Conservation (phyloP, 2,329 filamentous ascomycete species). For the Monascus ruber region DNA sequence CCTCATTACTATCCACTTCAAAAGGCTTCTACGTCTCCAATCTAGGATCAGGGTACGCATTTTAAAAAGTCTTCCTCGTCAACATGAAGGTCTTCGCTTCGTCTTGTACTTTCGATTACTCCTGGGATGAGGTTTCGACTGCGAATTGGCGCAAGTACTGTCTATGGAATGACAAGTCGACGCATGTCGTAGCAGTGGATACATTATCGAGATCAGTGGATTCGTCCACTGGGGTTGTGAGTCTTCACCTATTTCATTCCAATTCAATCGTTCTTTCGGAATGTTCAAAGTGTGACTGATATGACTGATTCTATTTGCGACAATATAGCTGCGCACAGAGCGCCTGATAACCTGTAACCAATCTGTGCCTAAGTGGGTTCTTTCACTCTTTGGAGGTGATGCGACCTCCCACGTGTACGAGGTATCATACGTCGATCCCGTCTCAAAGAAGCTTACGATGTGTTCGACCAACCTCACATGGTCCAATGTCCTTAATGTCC, state of each 20-base stretch:
- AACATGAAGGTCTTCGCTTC: constrained; percentile 94
- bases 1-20: too few relatives aligned
- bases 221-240: constrained; percentile 53
- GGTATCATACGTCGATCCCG: constrained; percentile 84
- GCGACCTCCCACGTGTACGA: constrained; percentile 87
- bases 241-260: constrained; percentile 17
- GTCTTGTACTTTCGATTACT: constrained; percentile 85
- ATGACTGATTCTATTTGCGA: constrained; percentile 4
- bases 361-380: constrained; percentile 46
- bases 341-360: constrained; percentile 46
- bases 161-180: constrained; percentile 97
- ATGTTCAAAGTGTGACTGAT: background rate
- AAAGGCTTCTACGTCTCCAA: too few relatives aligned
- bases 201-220: constrained; percentile 66
- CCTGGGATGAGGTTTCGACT: constrained; percentile 94
- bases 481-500: constrained; percentile 79
- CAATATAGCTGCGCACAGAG: constrained; percentile 53
- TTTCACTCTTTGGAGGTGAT: constrained; percentile 63
- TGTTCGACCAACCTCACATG: constrained; percentile 90
- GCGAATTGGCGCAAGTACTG: constrained; percentile 99
- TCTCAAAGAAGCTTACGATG: constrained; percentile 81
- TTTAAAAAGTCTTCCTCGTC: constrained; percentile 3
- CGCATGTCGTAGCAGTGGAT: constrained; percentile 91
- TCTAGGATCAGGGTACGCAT: too few relatives aligned
- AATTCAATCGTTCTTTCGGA: background rate